Base-by-base conservation (phyloP, 2,329 filamentous ascomycete genomes). In the Fusarium hostae region DNA sequence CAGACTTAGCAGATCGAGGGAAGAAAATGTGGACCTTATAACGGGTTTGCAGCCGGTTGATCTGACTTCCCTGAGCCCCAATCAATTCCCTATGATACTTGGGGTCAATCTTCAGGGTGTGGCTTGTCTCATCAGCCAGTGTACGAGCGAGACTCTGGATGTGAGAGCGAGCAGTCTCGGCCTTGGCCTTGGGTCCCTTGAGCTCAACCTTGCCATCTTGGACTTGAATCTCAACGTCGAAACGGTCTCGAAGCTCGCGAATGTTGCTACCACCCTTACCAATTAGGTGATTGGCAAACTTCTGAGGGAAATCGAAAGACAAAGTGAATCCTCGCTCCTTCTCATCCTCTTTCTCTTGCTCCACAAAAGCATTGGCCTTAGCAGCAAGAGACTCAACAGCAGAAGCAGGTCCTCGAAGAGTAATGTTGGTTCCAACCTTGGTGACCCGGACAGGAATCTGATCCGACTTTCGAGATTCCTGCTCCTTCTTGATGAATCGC, bases 1-100 rank as follows among this genome's bases (percentile, higher is more conserved):
- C 83, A 41, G 70, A 76, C 79, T 94, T 93, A 43, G 84, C 84
- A 10, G 86, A 86, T 59, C 87, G 87, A 15, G 96, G 96, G 86
- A 99, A 99, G 84, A 98, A 95, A 76, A 99, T 96, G 70, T 95
- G 91, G 44, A 99, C 96, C 79, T 92, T 92, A 86, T 99, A 98
- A 50, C 95, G 92, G 61, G 91, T 94, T 82, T 99, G 95, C 28
- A 99, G 88, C 73, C 93, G 92, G 83, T 96, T 96, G 78, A 99
- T 95, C 79, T 97, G 93, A 78, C 87, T 89, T 66, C 96, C 96
- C 77, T 93, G 91, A 24, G 93, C 89, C 52, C 96, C 96, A 76
- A 99, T 99, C 60, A 99, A 87, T 80, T 98, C 95, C 66, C 94
- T 90, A 83, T 99, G 96, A 82, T 92, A 98, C 83, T 97, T 94